Conservation (phyloP, 163 green algal genomes). For the Scenedesmus sp. region DNA sequence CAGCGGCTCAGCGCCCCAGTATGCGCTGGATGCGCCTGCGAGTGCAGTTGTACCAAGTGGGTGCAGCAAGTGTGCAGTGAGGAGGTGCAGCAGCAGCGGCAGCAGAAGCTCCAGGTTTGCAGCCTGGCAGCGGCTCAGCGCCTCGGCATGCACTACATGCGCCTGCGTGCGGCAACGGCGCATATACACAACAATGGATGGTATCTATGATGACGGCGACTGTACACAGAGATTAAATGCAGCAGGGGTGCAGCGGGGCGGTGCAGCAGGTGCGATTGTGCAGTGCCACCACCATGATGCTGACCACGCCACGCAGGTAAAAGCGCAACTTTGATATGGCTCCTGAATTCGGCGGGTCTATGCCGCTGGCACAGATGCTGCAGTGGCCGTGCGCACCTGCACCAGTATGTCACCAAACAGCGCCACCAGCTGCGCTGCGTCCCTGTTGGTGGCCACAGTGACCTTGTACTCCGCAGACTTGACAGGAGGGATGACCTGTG, state of each 20-base stretch:
- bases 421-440: constrained; percentile 59
- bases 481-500: constrained; percentile 25
- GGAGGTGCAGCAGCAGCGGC: not conserved
- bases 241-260: not conserved
- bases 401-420: constrained; percentile 76
- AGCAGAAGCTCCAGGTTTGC: not conserved
- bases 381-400: not conserved
- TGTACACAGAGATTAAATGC: not conserved
- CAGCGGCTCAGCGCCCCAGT: not conserved
- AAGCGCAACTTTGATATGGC: too few relatives aligned
- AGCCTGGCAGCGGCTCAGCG: not conserved
- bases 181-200: too few relatives aligned
- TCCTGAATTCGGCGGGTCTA: too few relatives aligned
- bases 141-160: not conserved
- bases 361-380: not conserved
- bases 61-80: not conserved
- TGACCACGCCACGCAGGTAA: too few relatives aligned
- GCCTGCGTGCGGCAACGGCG: not conserved
- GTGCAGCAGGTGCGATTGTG: not conserved
- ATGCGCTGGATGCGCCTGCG: not conserved
- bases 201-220: too few relatives aligned
- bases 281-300: too few relatives aligned
- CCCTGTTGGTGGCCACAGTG: constrained; percentile 71
- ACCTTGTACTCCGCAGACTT: constrained; percentile 72
- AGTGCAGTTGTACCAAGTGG: not conserved